A percentile compares a stretch with the other conserved stretches of the same genome.
phyloP scores from a whole-genome alignment of 768 basidiomycete genomes.

The Lanmaoa pseudosensibilis region DNA sequence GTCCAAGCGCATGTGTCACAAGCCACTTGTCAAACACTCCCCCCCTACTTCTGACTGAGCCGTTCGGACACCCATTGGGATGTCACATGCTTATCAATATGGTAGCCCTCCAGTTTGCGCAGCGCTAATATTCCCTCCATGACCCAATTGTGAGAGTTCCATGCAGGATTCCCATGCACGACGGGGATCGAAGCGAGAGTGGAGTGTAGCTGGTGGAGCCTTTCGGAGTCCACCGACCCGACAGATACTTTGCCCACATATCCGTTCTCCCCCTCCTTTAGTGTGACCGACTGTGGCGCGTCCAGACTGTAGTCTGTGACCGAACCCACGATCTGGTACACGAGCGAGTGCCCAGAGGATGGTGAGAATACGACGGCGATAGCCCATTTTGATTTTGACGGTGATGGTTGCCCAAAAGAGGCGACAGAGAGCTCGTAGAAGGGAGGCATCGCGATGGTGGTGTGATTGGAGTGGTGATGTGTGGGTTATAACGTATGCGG shows the following conservation, averaged over 20 bases:
- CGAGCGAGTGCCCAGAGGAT: slow-evolving; percentile 29
- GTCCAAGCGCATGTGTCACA: slow-evolving; percentile 9
- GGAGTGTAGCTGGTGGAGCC: slow-evolving; percentile 27
- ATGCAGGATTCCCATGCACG: slow-evolving; percentile 27
- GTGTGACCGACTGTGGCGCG: slow-evolving; percentile 34
- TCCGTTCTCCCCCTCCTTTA: slow-evolving; percentile 31
- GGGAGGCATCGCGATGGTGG: slow-evolving; percentile 27
- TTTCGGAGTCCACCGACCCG: slow-evolving; percentile 31
- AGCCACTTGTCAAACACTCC: slow-evolving; percentile 1
- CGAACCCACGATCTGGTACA: slow-evolving; percentile 33
- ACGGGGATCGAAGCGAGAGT: slow-evolving; percentile 29
- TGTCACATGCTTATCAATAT: slow-evolving; percentile 32
- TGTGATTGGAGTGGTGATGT: not conserved
- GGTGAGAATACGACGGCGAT: slow-evolving; percentile 31
- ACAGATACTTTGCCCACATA: slow-evolving; percentile 25
- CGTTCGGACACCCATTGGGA: slow-evolving; percentile 30
- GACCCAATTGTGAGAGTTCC: slow-evolving; percentile 33
- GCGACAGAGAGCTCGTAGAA: slow-evolving; percentile 35
- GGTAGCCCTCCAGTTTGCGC: slow-evolving; percentile 29
- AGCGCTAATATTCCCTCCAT: slow-evolving; percentile 33
- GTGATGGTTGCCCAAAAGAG: slow-evolving; percentile 25
- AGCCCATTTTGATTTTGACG: slow-evolving; percentile 24
- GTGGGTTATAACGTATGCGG: not conserved
- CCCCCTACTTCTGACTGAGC: slow-evolving; percentile 26
- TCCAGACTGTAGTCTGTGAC: slow-evolving; percentile 31